Conservation (phyloP, 305 asterid species). For the Rubia peregrina region DNA sequence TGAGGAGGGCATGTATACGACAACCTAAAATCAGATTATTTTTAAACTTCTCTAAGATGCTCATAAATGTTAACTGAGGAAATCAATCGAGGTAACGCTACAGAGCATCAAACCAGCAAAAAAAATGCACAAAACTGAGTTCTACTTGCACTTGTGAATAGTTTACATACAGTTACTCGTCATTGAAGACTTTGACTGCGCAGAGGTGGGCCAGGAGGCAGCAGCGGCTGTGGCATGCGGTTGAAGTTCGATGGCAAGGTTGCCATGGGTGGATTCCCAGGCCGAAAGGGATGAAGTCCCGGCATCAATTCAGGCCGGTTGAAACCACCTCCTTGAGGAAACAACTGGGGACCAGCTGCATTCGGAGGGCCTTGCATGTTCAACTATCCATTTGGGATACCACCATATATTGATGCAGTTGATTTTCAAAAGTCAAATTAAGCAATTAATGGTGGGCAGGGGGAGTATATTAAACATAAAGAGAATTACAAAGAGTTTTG, state of each 20-base stretch:
- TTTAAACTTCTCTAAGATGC: background rate
- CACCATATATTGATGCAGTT: no score
- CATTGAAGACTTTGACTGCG: slow-evolving; percentile 66
- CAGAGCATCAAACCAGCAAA: background rate
- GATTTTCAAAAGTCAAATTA: background rate
- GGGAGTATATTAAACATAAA: no score
- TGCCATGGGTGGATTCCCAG: slow-evolving; percentile 68
- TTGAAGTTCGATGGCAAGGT: slow-evolving; percentile 50
- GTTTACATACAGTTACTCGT: background rate
- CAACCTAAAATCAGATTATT: background rate
- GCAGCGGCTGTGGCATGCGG: slow-evolving; percentile 53
- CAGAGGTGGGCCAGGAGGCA: slow-evolving; percentile 97
- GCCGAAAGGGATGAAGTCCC: slow-evolving; percentile 63
- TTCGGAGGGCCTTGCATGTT: slow-evolving; percentile 48
- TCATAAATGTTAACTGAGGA: background rate
- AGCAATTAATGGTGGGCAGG: no score
- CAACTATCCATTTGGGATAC: slow-evolving; percentile 21
- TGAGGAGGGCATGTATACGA: background rate
- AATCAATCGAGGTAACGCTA: background rate
- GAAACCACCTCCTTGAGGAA: slow-evolving; percentile 71
- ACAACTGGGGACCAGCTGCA: slow-evolving; percentile 52
- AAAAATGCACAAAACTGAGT: background rate
- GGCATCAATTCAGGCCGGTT: slow-evolving; percentile 83
- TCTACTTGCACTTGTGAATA: background rate
- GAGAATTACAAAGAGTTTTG: no score